phyloP scores from a whole-genome alignment of 2,329 filamentous ascomycete species.

The Leptographium radiaticola region DNA sequence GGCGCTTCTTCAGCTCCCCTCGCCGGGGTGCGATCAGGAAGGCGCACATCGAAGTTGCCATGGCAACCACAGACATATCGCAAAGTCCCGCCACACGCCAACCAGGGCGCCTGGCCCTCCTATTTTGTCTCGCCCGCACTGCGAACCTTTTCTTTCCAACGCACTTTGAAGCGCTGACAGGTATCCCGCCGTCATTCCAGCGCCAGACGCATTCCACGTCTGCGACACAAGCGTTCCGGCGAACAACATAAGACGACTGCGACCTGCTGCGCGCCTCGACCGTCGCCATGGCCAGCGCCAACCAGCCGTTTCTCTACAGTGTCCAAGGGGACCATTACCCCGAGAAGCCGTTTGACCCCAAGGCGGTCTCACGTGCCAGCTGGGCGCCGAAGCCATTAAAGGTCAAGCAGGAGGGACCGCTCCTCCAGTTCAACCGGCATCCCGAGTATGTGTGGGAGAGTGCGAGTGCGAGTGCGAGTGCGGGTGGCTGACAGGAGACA shows the following conservation, averaged over 20 bases:
- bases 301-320: slow-evolving; percentile 60
- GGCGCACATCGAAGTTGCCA: not conserved
- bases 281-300: not conserved
- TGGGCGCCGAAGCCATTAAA: slow-evolving; percentile 49
- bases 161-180: too few relatives aligned
- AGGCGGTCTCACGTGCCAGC: slow-evolving; percentile 70
- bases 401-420: slow-evolving; percentile 57
- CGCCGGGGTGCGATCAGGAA: not conserved
- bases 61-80: not conserved
- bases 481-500: slow-evolving; percentile 13
- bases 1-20: not conserved
- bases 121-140: too few relatives aligned
- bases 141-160: too few relatives aligned
- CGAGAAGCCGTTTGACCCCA: slow-evolving; percentile 64
- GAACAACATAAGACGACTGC: too few relatives aligned
- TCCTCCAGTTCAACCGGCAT: slow-evolving; percentile 73
- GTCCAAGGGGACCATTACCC: slow-evolving; percentile 34
- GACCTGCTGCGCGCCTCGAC: not conserved
- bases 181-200: too few relatives aligned
- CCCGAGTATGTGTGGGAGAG: slow-evolving; percentile 53
- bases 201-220: too few relatives aligned
- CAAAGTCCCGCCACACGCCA: too few relatives aligned
- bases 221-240: too few relatives aligned
- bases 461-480: not conserved
- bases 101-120: too few relatives aligned